A percentile compares a stretch with the other conserved stretches of the same genome.
Evolutionary conservation across 1,284 basidiomycete genomes (phyloP).

Genomic region (Veloboletus limbatus): DNA sequence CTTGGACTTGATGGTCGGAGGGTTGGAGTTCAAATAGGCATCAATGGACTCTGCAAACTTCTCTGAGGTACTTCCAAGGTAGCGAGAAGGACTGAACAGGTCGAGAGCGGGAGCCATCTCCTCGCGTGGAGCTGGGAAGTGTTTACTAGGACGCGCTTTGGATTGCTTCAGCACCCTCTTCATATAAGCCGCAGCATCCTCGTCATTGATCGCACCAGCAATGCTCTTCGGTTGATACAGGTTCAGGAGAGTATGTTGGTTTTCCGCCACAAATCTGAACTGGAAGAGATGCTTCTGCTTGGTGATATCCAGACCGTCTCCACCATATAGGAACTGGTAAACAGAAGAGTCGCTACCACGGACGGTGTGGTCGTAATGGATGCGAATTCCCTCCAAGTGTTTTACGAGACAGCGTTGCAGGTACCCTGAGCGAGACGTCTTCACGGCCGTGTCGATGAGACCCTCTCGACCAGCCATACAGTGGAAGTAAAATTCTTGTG

Average conservation of each 20-base stretch:
- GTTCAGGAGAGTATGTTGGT: conserved; percentile 79
- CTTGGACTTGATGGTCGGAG: conserved; percentile 59
- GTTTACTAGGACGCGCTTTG: conserved; percentile 46
- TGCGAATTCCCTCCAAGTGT: conserved; percentile 93
- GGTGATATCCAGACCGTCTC: conserved; percentile 95
- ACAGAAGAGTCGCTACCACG: conserved; percentile 92
- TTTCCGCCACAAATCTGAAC: conserved; percentile 92
- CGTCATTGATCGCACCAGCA: conserved; percentile 59
- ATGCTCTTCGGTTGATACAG: conserved; percentile 70
- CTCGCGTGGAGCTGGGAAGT: conserved; percentile 45
- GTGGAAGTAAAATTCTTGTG: conserved; percentile 99
- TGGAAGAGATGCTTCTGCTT: conserved; percentile 90
- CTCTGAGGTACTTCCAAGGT: conserved; percentile 92
- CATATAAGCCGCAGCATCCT: conserved; percentile 76
- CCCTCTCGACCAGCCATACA: conserved; percentile 99
- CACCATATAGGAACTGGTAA: conserved; percentile 97
- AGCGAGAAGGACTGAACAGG: conserved; percentile 74
- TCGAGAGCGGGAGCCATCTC: conserved; percentile 75
- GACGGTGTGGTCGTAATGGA: conserved; percentile 98
- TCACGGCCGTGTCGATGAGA: conserved; percentile 98
- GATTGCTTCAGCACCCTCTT: conserved; percentile 86
- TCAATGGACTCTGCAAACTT: conserved; percentile 83
- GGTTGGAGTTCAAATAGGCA: conserved; percentile 80
- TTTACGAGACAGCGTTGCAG: conserved; percentile 98
- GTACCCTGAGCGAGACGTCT: conserved; percentile 98